A percentile compares a stretch with the other conserved stretches of the same genome.
Conservation (phyloP, 2,329 filamentous ascomycete species). For the Cercospora canescens region DNA sequence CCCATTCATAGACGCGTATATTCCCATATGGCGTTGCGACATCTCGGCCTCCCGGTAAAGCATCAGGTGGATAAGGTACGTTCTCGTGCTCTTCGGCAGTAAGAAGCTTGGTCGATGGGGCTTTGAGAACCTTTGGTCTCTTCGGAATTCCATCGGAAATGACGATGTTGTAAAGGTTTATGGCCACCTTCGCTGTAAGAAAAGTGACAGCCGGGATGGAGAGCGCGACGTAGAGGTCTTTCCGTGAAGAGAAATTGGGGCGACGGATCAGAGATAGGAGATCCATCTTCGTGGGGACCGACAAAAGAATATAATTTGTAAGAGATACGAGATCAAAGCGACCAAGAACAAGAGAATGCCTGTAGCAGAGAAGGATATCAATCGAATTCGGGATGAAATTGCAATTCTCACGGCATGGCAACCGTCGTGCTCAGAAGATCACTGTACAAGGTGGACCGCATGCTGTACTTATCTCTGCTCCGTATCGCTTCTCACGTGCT, state of each 20-base stretch:
- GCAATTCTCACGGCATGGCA: slow-evolving; percentile 5
- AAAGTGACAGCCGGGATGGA: slow-evolving; percentile 23
- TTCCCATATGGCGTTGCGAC: slow-evolving; percentile 70
- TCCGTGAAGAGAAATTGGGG: slow-evolving; percentile 9
- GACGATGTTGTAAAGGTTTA: slow-evolving; percentile 13
- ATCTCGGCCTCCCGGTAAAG: slow-evolving; percentile 68
- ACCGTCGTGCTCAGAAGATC: slow-evolving; percentile 3
- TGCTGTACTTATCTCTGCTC: slow-evolving; percentile 11
- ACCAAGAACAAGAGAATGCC: not conserved
- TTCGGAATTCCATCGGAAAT: slow-evolving; percentile 9
- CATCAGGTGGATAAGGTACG: slow-evolving; percentile 65
- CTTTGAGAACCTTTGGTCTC: slow-evolving; percentile 14
- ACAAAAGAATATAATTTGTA: not conserved
- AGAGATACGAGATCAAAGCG: not conserved
- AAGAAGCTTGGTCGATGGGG: slow-evolving; percentile 17
- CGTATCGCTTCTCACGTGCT: not conserved
- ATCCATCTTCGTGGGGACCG: slow-evolving; percentile 7
- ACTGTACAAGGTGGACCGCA: slow-evolving; percentile 2
- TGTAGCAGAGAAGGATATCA: not conserved
- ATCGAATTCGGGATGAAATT: not conserved
- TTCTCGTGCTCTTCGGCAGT: slow-evolving; percentile 22
- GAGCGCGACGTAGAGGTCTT: slow-evolving; percentile 26
- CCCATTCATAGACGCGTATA: slow-evolving; percentile 78
- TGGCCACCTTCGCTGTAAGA: slow-evolving; percentile 16
- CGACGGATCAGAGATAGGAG: slow-evolving; percentile 4